Evolutionary conservation across 2,329 filamentous ascomycete species (phyloP).

Genomic region (Fusarium armeniacum): DNA sequence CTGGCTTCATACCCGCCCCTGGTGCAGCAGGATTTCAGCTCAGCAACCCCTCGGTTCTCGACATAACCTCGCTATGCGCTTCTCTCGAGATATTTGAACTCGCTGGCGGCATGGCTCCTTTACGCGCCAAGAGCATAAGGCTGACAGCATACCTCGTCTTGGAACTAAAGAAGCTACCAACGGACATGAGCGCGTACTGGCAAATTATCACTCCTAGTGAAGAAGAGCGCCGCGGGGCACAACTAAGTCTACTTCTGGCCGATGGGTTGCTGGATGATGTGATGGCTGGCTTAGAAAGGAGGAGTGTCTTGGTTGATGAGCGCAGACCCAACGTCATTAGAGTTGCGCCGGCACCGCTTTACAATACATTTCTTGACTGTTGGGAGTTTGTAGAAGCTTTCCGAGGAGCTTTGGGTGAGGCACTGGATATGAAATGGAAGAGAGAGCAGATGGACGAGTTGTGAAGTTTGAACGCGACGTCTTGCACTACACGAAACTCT

Average conservation of each 20-base stretch:
- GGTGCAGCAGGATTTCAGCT: constrained; percentile 85
- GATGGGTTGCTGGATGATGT: constrained; percentile 76
- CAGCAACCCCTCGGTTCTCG: constrained; percentile 79
- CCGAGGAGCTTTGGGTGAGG: constrained; percentile 45
- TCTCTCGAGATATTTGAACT: constrained; percentile 71
- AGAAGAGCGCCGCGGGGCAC: constrained; percentile 76
- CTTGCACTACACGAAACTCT: background rate
- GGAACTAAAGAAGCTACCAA: constrained; percentile 61
- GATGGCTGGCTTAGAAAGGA: constrained; percentile 70
- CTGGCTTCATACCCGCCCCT: constrained; percentile 77
- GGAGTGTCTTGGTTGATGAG: constrained; percentile 82
- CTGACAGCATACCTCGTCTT: constrained; percentile 81
- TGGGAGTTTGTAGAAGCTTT: constrained; percentile 53
- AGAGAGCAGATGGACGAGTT: constrained; percentile 36
- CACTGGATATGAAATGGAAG: constrained; percentile 42
- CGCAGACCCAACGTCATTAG: constrained; percentile 84
- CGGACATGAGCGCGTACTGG: constrained; percentile 57
- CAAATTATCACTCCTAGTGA: constrained; percentile 75
- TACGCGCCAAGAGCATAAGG: constrained; percentile 69
- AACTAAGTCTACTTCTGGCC: constrained; percentile 78
- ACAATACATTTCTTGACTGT: constrained; percentile 79
- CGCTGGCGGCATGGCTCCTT: constrained; percentile 69
- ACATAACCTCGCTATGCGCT: constrained; percentile 77
- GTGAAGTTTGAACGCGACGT: no score
- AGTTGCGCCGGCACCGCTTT: constrained; percentile 83